A percentile compares a stretch with the other conserved stretches of the same genome.
phyloP scores from a whole-genome alignment of 768 basidiomycete species.

The Aureoboletus auriporus region DNA sequence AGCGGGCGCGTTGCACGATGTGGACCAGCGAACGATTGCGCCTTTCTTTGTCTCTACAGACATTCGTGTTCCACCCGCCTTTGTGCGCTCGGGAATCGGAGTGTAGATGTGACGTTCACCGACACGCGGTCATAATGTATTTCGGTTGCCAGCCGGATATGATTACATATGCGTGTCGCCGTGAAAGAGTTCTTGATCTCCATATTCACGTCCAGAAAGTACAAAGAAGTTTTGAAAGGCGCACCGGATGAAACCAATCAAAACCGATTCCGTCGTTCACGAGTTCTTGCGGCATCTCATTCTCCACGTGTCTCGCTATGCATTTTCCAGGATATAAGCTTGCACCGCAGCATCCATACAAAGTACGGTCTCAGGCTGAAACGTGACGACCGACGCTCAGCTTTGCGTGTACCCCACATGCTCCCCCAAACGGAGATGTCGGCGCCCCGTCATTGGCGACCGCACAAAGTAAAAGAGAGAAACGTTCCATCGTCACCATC shows the following conservation, averaged over 20 bases:
- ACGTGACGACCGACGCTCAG: not conserved
- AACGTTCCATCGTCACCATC: constrained; percentile 10
- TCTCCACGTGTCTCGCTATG: no score
- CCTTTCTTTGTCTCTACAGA: not conserved
- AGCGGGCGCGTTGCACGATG: not conserved
- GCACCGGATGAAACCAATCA: not conserved
- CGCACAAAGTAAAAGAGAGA: not conserved
- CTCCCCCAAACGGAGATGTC: not conserved
- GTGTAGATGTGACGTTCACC: constrained; percentile 7
- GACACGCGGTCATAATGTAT: not conserved
- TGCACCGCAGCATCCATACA: not conserved
- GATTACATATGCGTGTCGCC: not conserved
- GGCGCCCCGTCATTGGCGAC: constrained; percentile 4
- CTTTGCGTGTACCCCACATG: not conserved
- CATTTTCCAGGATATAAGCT: no score
- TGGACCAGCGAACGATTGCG: not conserved
- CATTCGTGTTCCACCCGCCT: constrained; percentile 3
- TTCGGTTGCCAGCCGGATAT: not conserved
- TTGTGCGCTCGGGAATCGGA: constrained; percentile 10
- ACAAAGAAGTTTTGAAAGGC: not conserved
- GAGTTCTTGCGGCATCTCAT: no score
- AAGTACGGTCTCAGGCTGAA: not conserved
- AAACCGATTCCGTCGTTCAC: not conserved
- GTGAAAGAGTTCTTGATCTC: not conserved
- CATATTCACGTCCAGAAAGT: constrained; percentile 1